phyloP scores from a whole-genome alignment of 768 basidiomycete species.

The Agrocybe praecox region DNA sequence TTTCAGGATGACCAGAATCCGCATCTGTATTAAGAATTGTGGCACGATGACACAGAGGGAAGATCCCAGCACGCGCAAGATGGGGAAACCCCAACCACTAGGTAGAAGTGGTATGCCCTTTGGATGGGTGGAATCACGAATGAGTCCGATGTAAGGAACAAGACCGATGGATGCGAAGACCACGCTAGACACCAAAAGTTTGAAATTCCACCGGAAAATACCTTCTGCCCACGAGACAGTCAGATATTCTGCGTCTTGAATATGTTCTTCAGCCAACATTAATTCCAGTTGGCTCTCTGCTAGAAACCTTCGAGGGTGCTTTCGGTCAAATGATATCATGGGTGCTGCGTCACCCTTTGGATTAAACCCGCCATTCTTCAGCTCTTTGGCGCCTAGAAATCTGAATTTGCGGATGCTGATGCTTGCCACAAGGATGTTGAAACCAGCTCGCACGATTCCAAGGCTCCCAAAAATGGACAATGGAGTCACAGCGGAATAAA shows the following conservation, averaged over 20 bases:
- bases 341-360: slow-evolving; percentile 6
- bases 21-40: slow-evolving; percentile 10
- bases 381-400: slow-evolving; percentile 10
- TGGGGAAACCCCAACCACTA: slow-evolving; percentile 9
- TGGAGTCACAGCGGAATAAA: slow-evolving; percentile 8
- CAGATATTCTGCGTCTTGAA: slow-evolving; percentile 11
- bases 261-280: slow-evolving; percentile 12
- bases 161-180: slow-evolving; percentile 4
- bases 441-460: slow-evolving; percentile 10
- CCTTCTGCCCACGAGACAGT: slow-evolving; percentile 4
- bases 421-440: slow-evolving; percentile 12
- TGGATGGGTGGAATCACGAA: not conserved
- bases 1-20: slow-evolving; percentile 8
- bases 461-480: slow-evolving; percentile 17
- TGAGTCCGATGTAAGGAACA: slow-evolving; percentile 7
- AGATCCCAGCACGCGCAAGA: slow-evolving; percentile 8
- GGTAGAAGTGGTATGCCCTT: not conserved
- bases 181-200: slow-evolving; percentile 2
- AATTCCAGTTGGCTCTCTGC: slow-evolving; percentile 10
- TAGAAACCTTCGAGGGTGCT: slow-evolving; percentile 10
- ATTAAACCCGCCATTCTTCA: slow-evolving; percentile 11
- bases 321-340: slow-evolving; percentile 10
- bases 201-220: slow-evolving; percentile 8
- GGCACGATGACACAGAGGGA: slow-evolving; percentile 1
- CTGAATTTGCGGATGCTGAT: slow-evolving; percentile 7